Base-by-base conservation (phyloP, 169 alveolate genomes). In the Cyclospora cayetanensis region DNA sequence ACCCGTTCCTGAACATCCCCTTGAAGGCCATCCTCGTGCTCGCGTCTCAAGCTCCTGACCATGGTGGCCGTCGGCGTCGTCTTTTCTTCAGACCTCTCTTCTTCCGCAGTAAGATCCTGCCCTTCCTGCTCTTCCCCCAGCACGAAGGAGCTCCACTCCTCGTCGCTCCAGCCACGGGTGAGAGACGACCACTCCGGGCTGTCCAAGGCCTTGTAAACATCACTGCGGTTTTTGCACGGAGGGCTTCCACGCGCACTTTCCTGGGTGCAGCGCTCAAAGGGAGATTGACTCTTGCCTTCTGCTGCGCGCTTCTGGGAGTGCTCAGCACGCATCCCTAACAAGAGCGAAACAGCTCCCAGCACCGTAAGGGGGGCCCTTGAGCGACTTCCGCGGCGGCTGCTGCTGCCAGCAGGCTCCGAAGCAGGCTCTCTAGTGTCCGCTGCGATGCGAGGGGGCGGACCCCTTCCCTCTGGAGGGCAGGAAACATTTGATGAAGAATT, bases 111-210 rank as follows among this genome's bases (percentile, higher is more conserved):
- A 1, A 31, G 52, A 31, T 50, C 39, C 82, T 41, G n/a, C 82
- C 35, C 52, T 27, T 34, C 2, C 52, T 68, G 82, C 74, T 63
- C 74, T n/a, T 68, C 80, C 18, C 84, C 84, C 29, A 72, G 35
- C 31, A 27, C 84, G 41, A 72, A 72, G 34, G 84, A 53, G 39
- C 84, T 60, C 84, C 84, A 72, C 63, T 72, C 84, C 84, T 72
- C 84, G 7, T 20, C 41, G 52, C 84, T 72, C 84, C 84, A 72
- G 25, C 60, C 84, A 15, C 84, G 2, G 5, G 65, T 72, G 5
- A 72, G 84, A 18, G 63, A 15, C 37, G 27, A 53, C 84, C 84
- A 72, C 2, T 25, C 37, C 25, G 84, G 63, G 60, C 39, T 9
- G 31, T 29, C 15, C 60, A 46, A 7, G 60, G 60, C n/a, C n/a